Base-by-base conservation (phyloP, 192 early-diverging fungal genomes). In the Dispira simplex region DNA sequence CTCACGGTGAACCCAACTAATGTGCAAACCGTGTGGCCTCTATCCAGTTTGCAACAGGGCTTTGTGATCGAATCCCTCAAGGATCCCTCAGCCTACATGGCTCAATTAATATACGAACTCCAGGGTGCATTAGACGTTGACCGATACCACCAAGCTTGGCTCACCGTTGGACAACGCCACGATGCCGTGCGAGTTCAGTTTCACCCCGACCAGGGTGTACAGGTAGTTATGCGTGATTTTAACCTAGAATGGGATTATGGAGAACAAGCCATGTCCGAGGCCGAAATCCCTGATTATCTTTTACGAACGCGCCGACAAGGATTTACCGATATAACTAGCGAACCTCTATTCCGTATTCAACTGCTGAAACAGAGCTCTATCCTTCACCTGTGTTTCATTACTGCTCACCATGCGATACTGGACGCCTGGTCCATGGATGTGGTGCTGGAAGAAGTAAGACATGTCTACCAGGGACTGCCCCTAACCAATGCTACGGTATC, bases 1-100 rank as follows among this genome's bases (percentile, higher is more conserved):
- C 32, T 39, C 32, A 39, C 32, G 3, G 6, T 39, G 6, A 6
- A 39, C 1, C 32, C 32, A 39, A 6, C 32, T 39, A 1, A 6
- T 39, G 32, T 39, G 32, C 32, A 39, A 39, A 39, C 32, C 6
- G 32, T 62, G 2, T 21, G 44, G 44, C 59, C 59, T 0, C 26
- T 62, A 11, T 6, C 43, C 1, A 45, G 59, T 25, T 43, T 62
- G n/a, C 59, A 62, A n/a, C 59, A 46, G 12, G 43, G 59, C 8
- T 62, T 62, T 45, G 26, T 62, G 0, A 45, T 62, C 44, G 46
- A 45, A n/a, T 46, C 59, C 59, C 59, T 62, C 14, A 32, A 44
- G 44, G 59, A 62, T 45, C 59, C 59, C 14, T 45, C 43, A 0
- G 59, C 59, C 12, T 62, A 62, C n/a, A 62, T 62, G 59, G 59